Evolutionary conservation across 129 eudicot genomes (phyloP), one percentile per base, ranked within the genome.

Genomic region (Artemisia tridentata): DNA sequence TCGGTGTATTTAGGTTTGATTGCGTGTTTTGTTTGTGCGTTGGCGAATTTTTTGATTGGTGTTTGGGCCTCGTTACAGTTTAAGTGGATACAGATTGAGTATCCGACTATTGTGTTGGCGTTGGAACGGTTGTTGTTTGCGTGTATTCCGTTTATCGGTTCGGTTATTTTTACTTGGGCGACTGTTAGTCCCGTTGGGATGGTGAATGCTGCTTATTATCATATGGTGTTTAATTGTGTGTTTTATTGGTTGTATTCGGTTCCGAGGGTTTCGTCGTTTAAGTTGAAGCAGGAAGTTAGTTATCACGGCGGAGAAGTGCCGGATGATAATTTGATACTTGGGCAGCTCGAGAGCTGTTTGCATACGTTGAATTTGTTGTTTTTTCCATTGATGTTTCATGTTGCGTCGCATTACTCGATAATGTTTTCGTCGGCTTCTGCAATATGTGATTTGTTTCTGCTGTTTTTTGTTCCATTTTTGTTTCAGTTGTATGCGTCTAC

Each of bases 51-150:
- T 75, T 47, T 90, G 34, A 74, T 95, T 8, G 99, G 97, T 0
- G 96, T 90, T 12, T 95, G 99, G 99, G 95, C 89, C n/a, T 95
- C 99, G 19, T 84, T 95, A 47, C 97, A 95, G 88, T 95, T 90
- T 75, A 95, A 90, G 82, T 95, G 96, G 96, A 86, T 95, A 73
- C 97, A 90, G 14, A 82, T 95, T 3, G 99, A 95, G 84, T 79
- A 95, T 27, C 97, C 99, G 29, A 65, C 93, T 5, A 84, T 95
- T 18, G 97, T 86, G 4, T 74, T 95, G 2, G 91, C 99, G 11
- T 86, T 95, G 1, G 99, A 95, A 76, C 88, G 96, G 20, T 73
- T 95, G 11, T 68, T 95, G 8, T 95, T 95, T 67, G 93, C 99
- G 18, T 90, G 93, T 57, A 78, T 84, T 50, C 97, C 99, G 0